These are phyloP conservation scores for Colletotrichum sp. DNA, from an alignment of 2,329 filamentous ascomycete genomes.

Conservation along the genomic window DNA sequence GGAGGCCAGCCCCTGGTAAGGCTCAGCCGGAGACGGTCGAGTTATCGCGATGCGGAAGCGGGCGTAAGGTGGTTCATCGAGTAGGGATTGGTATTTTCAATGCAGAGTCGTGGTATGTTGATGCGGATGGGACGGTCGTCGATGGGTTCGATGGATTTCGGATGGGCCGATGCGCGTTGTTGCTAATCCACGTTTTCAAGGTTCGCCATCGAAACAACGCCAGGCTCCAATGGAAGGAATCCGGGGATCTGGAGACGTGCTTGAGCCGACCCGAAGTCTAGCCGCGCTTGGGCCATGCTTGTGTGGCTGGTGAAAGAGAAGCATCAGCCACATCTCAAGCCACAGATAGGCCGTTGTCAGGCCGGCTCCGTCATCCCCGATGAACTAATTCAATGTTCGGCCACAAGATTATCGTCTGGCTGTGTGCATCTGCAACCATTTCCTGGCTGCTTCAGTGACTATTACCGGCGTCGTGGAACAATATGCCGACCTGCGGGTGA, in stretches of 20 bases:
- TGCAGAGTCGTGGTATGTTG: background rate
- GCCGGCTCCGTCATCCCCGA: conserved; percentile 17
- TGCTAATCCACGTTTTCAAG: background rate
- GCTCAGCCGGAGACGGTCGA: conserved; percentile 10
- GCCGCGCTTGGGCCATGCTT: background rate
- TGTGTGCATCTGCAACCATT: background rate
- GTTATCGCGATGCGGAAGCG: background rate
- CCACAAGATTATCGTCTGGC: background rate
- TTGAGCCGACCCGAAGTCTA: conserved; percentile 5
- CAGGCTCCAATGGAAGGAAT: conserved; percentile 5
- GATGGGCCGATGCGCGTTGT: background rate
- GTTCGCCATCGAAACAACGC: conserved; percentile 2
- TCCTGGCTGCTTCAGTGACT: background rate
- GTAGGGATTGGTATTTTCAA: fast-evolving
- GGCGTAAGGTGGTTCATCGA: background rate
- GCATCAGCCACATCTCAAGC: background rate
- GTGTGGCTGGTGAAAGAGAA: fast-evolving
- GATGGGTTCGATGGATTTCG: conserved; percentile 11
- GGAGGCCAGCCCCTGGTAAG: conserved; percentile 18
- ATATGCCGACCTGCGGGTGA: background rate
- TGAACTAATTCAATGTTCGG: background rate
- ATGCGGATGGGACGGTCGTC: background rate
- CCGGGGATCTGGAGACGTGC: background rate
- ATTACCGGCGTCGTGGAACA: background rate
- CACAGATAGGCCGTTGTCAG: background rate